Evolutionary conservation across 768 basidiomycete genomes (phyloP).

Genomic region (Daedaleopsis nitida): DNA sequence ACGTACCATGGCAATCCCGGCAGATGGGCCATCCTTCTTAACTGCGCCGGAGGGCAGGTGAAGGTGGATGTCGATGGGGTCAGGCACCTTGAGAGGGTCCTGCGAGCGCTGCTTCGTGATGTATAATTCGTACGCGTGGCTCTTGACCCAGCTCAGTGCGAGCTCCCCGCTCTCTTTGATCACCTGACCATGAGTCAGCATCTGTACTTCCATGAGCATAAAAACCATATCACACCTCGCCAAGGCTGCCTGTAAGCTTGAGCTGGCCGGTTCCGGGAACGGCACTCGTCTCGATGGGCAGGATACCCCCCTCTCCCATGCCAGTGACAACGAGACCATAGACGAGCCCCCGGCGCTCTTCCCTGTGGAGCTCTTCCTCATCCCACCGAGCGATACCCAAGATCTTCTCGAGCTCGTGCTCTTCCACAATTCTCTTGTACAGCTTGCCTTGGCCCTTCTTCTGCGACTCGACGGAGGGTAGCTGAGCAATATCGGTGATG

Average conservation of each 20-base stretch:
- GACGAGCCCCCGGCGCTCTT: constrained; percentile 73
- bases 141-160: constrained; percentile 91
- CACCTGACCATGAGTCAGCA: constrained; percentile 48
- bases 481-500: constrained; percentile 10
- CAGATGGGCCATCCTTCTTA: constrained; percentile 93
- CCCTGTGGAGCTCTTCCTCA: constrained; percentile 75
- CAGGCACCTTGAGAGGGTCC: constrained; percentile 74
- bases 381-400: constrained; percentile 83
- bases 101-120: constrained; percentile 70
- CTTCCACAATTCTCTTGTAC: constrained; percentile 65
- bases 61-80: constrained; percentile 80
- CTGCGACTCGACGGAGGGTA: constrained; percentile 9
- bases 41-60: constrained; percentile 90
- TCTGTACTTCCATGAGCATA: no score
- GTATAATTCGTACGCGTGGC: constrained; percentile 76
- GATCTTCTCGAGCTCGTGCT: constrained; percentile 78
- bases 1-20: constrained; percentile 83
- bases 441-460: constrained; percentile 27
- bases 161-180: constrained; percentile 92
- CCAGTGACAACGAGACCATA: constrained; percentile 90
- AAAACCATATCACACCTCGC: constrained; percentile 52
- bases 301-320: constrained; percentile 80
- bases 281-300: constrained; percentile 82
- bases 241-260: constrained; percentile 81
- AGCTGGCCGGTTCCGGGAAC: constrained; percentile 76